These are phyloP conservation scores for Chrysopogon serrulatus DNA, from an alignment of 176 grass and related monocot species.

Conservation along the genomic window DNA sequence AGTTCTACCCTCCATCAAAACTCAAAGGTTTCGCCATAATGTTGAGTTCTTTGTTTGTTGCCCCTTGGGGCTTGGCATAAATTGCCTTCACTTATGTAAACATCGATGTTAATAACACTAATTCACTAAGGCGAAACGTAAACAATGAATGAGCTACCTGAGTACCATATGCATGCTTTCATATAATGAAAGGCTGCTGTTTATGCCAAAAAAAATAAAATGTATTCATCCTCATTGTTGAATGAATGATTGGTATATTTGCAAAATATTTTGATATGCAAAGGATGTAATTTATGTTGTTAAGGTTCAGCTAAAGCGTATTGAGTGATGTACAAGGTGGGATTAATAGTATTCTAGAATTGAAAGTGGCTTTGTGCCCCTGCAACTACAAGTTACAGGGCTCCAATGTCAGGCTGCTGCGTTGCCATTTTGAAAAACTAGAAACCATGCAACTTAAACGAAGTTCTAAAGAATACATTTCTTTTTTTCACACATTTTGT, in stretches of 20 bases:
- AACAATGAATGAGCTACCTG: neutral
- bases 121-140: neutral
- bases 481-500: neutral
- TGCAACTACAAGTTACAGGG: neutral
- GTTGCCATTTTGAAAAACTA: neutral
- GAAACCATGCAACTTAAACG: neutral
- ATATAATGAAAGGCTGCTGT: neutral
- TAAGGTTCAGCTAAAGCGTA: neutral
- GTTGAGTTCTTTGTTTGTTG: neutral
- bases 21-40: slow-evolving; percentile 31
- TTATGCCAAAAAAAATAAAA: neutral
- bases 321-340: neutral
- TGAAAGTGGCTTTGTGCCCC: neutral
- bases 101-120: neutral
- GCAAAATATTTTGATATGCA: neutral
- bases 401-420: accelerated
- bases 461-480: neutral
- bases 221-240: neutral
- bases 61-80: neutral
- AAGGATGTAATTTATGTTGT: neutral
- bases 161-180: neutral
- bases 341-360: neutral
- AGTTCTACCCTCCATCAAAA: slow-evolving; percentile 67
- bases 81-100: neutral
- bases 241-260: neutral